These are phyloP conservation scores for Suillus bovinus DNA, from an alignment of 768 basidiomycete species.

Conservation along the genomic window DNA sequence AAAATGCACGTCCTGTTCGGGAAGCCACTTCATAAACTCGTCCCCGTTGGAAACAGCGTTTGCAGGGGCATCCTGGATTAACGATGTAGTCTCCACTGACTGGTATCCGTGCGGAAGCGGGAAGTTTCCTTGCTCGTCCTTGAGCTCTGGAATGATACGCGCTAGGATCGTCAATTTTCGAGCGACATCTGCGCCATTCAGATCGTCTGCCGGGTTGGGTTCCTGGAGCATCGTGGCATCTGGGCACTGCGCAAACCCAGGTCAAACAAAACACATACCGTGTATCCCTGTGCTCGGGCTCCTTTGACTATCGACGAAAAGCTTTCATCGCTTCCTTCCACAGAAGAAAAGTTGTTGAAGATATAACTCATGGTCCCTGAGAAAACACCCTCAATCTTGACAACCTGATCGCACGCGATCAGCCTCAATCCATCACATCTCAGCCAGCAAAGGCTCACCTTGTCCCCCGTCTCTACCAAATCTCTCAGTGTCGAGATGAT, in stretches of 20 bases:
- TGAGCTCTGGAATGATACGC: constrained; percentile 59
- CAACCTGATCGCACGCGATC: constrained; percentile 45
- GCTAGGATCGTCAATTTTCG: constrained; percentile 96
- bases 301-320: constrained; percentile 90
- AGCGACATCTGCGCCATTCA: constrained; percentile 96
- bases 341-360: constrained; percentile 92
- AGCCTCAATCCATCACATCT: constrained; percentile 5
- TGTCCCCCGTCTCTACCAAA: constrained; percentile 88
- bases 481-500: constrained; percentile 92
- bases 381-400: constrained; percentile 96
- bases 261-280: constrained; percentile 47
- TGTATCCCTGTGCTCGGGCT: constrained; percentile 93
- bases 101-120: constrained; percentile 74
- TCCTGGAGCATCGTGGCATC: constrained; percentile 55
- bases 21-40: constrained; percentile 78
- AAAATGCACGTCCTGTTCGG: constrained; percentile 81
- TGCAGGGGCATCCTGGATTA: constrained; percentile 78
- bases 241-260: background rate
- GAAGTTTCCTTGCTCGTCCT: background rate
- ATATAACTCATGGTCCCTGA: constrained; percentile 98
- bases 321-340: constrained; percentile 60
- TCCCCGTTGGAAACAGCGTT: constrained; percentile 64
- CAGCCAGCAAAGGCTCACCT: constrained; percentile 45
- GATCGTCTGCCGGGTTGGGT: constrained; percentile 95
- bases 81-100: constrained; percentile 79